Evolutionary conservation across 306 rosid species (phyloP).

Genomic region (Arachis stenosperma): DNA sequence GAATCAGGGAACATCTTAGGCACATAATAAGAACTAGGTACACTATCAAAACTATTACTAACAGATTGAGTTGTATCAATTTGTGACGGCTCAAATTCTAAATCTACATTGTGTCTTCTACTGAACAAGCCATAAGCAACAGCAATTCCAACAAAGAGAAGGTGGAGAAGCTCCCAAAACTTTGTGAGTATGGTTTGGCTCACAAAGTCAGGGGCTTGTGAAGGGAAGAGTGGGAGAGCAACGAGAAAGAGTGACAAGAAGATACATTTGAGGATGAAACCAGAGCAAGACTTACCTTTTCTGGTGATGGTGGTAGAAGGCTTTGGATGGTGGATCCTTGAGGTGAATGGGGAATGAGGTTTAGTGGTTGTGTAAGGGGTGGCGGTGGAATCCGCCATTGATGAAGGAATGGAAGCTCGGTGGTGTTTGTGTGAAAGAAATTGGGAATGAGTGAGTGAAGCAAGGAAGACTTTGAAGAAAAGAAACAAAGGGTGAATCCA

Average conservation of each 20-base stretch:
- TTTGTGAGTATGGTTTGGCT: slow-evolving; percentile 58
- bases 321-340: slow-evolving; percentile 50
- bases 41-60: slow-evolving; percentile 32
- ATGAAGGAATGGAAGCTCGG: slow-evolving; percentile 18
- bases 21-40: slow-evolving; percentile 51
- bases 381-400: slow-evolving; percentile 66
- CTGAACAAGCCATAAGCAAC: slow-evolving; percentile 84
- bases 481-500: slow-evolving; percentile 37
- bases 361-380: slow-evolving; percentile 52
- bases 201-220: slow-evolving; percentile 88
- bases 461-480: slow-evolving; percentile 52
- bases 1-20: slow-evolving; percentile 68
- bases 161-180: slow-evolving; percentile 85
- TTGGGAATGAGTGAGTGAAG: slow-evolving; percentile 42
- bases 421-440: slow-evolving; percentile 6
- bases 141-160: slow-evolving; percentile 81
- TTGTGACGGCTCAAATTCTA: slow-evolving; percentile 52
- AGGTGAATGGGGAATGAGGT: slow-evolving; percentile 48
- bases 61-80: slow-evolving; percentile 36
- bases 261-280: slow-evolving; percentile 58
- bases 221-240: slow-evolving; percentile 74
- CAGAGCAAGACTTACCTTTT: slow-evolving; percentile 59
- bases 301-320: slow-evolving; percentile 40
- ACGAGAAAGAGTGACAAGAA: slow-evolving; percentile 49
- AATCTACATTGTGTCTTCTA: slow-evolving; percentile 58